Conservation (phyloP, 805 yeast species). For the Schwanniomyces occidentalis region DNA sequence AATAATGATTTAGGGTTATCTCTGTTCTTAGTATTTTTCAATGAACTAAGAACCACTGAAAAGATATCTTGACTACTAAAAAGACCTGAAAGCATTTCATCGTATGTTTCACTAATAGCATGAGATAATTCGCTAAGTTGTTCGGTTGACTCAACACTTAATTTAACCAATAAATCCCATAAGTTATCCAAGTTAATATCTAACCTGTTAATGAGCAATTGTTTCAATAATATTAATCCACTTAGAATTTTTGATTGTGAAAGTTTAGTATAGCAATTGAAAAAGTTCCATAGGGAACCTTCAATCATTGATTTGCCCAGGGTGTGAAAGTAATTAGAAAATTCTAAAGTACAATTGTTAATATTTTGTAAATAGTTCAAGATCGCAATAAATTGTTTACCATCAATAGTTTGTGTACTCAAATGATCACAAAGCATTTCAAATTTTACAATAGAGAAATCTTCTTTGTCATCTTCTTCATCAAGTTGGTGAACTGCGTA, state of each 20-base stretch:
- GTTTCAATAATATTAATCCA: constrained; percentile 39
- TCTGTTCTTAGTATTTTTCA: constrained; percentile 12
- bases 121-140: constrained; percentile 18
- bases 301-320: constrained; percentile 19
- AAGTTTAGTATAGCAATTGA: constrained; percentile 7
- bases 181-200: constrained; percentile 18
- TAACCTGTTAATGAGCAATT: constrained; percentile 29
- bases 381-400: constrained; percentile 10
- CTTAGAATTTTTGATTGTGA: constrained; percentile 17
- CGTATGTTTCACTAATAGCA: constrained; percentile 31
- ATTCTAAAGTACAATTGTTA: constrained; percentile 11
- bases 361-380: constrained; percentile 18
- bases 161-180: constrained; percentile 24
- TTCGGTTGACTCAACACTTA: constrained; percentile 13
- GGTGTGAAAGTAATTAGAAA: constrained; percentile 13
- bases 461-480: constrained; percentile 5
- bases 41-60: constrained; percentile 12
- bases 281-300: constrained; percentile 20
- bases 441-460: constrained; percentile 17
- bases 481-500: no score
- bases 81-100: constrained; percentile 29
- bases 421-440: constrained; percentile 8
- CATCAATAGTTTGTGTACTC: constrained; percentile 2
- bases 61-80: constrained; percentile 23
- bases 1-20: constrained; percentile 5